Percentiles rank a stretch among this genome's conserved stretches.
Evolutionary conservation across 176 grass and related monocot species (phyloP).

Genomic region (Thalia dealbata): DNA sequence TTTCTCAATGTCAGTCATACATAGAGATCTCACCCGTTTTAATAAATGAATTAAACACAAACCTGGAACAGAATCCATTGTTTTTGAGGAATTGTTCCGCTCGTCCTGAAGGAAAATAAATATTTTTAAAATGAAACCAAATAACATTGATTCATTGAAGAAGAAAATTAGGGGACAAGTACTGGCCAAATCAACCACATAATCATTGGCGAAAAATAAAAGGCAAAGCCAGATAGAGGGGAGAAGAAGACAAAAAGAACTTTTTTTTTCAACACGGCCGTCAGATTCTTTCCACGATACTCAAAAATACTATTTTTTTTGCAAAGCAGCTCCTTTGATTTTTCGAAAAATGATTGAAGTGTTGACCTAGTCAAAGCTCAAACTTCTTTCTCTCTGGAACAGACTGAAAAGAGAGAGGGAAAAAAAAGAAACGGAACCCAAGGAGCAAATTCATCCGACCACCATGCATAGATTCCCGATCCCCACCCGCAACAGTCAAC

Average conservation of each 20-base stretch:
- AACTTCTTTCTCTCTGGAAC: neutral
- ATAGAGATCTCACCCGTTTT: slow-evolving; percentile 1
- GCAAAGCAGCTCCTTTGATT: slow-evolving; percentile 4
- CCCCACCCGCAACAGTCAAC: neutral
- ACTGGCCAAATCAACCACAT: slow-evolving; percentile 5
- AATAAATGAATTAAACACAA: slow-evolving; percentile 17
- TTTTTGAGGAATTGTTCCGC: slow-evolving; percentile 22
- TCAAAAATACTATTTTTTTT: slow-evolving; percentile 11
- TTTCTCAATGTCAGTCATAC: neutral
- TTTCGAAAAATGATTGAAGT: slow-evolving; percentile 16
- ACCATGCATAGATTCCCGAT: slow-evolving; percentile 18
- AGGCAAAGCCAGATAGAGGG: neutral
- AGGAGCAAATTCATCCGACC: neutral
- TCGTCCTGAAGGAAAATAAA: slow-evolving; percentile 27
- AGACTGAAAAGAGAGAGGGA: neutral
- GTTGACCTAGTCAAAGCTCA: slow-evolving; percentile 33
- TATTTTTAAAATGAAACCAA: neutral
- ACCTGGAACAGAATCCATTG: slow-evolving; percentile 34
- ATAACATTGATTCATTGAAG: neutral
- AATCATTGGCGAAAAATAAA: slow-evolving; percentile 14
- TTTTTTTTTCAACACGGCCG: slow-evolving; percentile 4
- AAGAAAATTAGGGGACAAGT: neutral
- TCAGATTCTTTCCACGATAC: neutral
- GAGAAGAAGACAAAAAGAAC: slow-evolving; percentile 3
- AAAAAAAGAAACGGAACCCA: slow-evolving; percentile 4